Conservation (phyloP, 192 early-diverging fungal genomes). For the Gonapodya prolifera region DNA sequence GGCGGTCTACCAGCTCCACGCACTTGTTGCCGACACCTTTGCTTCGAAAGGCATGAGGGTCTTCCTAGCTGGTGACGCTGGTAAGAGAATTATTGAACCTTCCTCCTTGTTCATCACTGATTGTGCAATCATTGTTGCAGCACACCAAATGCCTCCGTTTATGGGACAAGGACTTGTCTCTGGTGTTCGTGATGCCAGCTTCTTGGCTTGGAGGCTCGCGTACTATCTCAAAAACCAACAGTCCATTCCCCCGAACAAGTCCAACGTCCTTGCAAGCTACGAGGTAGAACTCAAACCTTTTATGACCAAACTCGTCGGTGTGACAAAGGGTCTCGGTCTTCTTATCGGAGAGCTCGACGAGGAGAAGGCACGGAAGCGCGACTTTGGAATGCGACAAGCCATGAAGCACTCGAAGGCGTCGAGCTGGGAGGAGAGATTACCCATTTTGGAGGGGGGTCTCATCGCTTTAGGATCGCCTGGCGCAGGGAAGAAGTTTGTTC, state of each 20-base stretch:
- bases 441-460: not conserved
- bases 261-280: not conserved
- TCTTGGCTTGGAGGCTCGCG: constrained; percentile 30
- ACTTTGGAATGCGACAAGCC: not conserved
- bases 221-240: not conserved
- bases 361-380: not conserved
- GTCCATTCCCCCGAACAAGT: not conserved
- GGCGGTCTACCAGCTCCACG: not conserved
- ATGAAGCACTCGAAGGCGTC: not conserved
- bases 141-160: not conserved
- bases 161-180: constrained; percentile 23
- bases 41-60: not conserved
- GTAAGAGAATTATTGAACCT: too few relatives aligned
- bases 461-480: not conserved
- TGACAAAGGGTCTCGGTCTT: not conserved
- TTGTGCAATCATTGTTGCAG: too few relatives aligned
- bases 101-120: too few relatives aligned
- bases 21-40: not conserved
- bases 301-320: not conserved
- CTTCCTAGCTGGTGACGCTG: not conserved
- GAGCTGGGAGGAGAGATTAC: not conserved
- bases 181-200: constrained; percentile 26
- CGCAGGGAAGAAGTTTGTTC: not conserved
- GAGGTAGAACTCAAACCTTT: not conserved
- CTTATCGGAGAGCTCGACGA: not conserved